phyloP scores from a whole-genome alignment of 2,329 filamentous ascomycete species.

The Alternaria sp. region DNA sequence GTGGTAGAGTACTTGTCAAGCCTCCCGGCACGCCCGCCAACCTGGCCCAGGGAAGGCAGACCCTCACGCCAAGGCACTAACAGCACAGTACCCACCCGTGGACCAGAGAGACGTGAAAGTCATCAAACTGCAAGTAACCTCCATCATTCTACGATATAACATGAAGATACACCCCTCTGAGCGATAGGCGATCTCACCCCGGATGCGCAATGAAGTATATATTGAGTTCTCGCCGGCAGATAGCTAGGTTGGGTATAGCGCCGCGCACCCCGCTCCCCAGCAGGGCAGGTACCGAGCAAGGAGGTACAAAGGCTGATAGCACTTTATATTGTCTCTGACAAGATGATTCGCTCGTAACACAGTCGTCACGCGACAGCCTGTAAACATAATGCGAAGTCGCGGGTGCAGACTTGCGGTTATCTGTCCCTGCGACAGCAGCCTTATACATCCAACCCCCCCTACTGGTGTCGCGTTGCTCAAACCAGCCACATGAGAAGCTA shows the following conservation, averaged over 20 bases:
- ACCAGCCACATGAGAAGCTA: background rate
- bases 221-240: background rate
- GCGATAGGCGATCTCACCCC: background rate
- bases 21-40: background rate
- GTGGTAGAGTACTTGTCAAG: background rate
- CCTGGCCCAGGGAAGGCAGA: background rate
- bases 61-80: background rate
- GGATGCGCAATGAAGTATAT: background rate
- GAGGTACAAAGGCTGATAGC: background rate
- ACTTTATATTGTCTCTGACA: background rate
- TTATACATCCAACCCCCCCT: background rate
- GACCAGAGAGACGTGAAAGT: background rate
- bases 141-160: background rate
- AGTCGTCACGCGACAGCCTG: background rate
- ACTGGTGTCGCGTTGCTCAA: background rate
- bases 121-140: background rate
- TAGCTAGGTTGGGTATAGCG: background rate
- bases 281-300: conserved; percentile 3
- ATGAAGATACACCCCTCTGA: background rate
- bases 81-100: background rate
- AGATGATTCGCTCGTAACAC: conserved; percentile 1
- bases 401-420: background rate
- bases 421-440: background rate
- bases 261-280: background rate
- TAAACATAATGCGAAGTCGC: background rate